These are phyloP conservation scores for Lentinula boryana DNA, from an alignment of 768 basidiomycete genomes.

Conservation along the genomic window DNA sequence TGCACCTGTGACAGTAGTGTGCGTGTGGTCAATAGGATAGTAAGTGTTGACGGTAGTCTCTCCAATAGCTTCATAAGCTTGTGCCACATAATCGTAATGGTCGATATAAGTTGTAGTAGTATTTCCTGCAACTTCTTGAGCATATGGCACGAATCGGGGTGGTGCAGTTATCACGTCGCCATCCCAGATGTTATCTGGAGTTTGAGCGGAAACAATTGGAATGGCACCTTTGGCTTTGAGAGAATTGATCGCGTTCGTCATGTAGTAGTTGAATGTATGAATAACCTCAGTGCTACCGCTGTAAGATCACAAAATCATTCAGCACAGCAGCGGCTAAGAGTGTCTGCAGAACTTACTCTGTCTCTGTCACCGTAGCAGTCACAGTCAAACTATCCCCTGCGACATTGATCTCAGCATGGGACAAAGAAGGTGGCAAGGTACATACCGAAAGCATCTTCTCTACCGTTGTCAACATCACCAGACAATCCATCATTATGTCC, in stretches of 20 bases:
- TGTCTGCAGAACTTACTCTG: conserved; percentile 22
- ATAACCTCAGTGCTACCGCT: conserved; percentile 34
- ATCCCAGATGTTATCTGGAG: conserved; percentile 39
- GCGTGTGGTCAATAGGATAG: conserved; percentile 42
- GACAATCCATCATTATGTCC: conserved; percentile 21
- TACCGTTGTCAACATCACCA: conserved; percentile 31
- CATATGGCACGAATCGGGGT: conserved; percentile 40
- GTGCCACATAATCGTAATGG: conserved; percentile 38
- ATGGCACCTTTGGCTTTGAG: conserved; percentile 41
- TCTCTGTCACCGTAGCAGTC: conserved; percentile 27
- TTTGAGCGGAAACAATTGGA: conserved; percentile 41
- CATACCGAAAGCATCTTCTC: conserved; percentile 31
- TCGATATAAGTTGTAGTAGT: conserved; percentile 36
- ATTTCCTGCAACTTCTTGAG: conserved; percentile 28
- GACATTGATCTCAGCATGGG: not conserved
- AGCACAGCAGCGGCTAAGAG: not conserved
- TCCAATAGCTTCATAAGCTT: conserved; percentile 34
- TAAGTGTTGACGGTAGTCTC: conserved; percentile 27
- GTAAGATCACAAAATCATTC: not conserved
- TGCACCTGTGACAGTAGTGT: conserved; percentile 38
- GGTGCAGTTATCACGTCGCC: conserved; percentile 27
- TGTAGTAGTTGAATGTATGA: conserved; percentile 41
- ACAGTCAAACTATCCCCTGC: conserved; percentile 25
- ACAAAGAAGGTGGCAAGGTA: no score
- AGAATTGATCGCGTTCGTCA: conserved; percentile 33